Percentiles rank a stretch among this genome's conserved stretches.
Evolutionary conservation across 2,329 filamentous ascomycete genomes (phyloP).

Genomic region (Neoarthrinium moseri): DNA sequence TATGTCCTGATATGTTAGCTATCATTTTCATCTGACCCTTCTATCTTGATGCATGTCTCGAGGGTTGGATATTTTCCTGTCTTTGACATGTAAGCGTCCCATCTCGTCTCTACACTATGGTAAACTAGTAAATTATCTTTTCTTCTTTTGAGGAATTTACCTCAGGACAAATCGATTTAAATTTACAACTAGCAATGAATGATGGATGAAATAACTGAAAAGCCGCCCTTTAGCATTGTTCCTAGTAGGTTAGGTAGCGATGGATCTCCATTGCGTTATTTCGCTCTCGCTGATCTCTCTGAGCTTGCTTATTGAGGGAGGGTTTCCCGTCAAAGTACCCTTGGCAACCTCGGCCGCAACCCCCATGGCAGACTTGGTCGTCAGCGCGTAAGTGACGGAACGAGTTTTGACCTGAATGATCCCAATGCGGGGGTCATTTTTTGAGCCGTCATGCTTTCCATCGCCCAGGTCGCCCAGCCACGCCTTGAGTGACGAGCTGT

Average conservation of each 20-base stretch:
- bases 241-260: constrained; percentile 14
- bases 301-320: constrained; percentile 71
- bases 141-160: too few species aligned
- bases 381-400: constrained; percentile 71
- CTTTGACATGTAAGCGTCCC: too few species aligned
- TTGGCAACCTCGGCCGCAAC: constrained; percentile 71
- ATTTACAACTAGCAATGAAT: too few species aligned
- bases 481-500: constrained; percentile 70
- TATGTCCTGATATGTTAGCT: too few species aligned
- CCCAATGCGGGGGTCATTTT: constrained; percentile 78
- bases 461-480: constrained; percentile 90
- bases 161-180: too few species aligned
- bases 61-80: too few species aligned
- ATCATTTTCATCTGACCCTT: too few species aligned
- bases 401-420: constrained; percentile 76
- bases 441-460: constrained; percentile 77
- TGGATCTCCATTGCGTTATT: constrained; percentile 57
- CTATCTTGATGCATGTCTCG: too few species aligned
- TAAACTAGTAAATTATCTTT: too few species aligned
- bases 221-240: too few species aligned
- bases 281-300: constrained; percentile 70
- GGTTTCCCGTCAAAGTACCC: constrained; percentile 69
- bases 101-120: too few species aligned
- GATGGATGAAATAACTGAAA: too few species aligned
- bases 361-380: constrained; percentile 60